Evolutionary conservation across 305 asterid species (phyloP).

Genomic region (Fraxinus sp.): DNA sequence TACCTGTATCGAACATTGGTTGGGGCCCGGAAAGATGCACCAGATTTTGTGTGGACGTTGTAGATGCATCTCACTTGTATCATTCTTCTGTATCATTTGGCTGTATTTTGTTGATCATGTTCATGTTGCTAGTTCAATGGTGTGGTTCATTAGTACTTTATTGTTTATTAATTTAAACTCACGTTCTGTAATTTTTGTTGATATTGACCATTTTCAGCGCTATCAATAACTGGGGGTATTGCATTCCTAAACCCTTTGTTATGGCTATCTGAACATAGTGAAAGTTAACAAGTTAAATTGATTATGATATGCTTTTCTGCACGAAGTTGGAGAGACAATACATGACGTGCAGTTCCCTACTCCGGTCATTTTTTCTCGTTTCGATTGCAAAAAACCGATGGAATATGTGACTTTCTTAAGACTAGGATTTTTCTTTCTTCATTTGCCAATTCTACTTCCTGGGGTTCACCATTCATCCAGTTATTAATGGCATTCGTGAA

Average conservation of each 20-base stretch:
- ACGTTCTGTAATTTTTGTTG: not conserved
- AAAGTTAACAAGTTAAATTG: not conserved
- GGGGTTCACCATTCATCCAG: not conserved
- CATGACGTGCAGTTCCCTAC: not conserved
- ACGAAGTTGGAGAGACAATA: not conserved
- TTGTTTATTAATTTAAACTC: not conserved
- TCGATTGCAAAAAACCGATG: not conserved
- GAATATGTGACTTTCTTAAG: not conserved
- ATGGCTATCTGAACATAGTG: not conserved
- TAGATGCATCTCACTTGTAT: slow-evolving; percentile 25
- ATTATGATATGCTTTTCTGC: not conserved
- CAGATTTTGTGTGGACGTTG: slow-evolving; percentile 61
- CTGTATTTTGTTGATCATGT: too few species aligned
- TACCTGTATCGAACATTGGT: slow-evolving; percentile 74
- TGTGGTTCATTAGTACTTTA: not conserved
- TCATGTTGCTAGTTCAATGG: slow-evolving; percentile 1
- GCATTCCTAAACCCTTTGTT: not conserved
- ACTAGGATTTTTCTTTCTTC: not conserved
- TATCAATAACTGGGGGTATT: not conserved
- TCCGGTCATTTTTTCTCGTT: too few species aligned
- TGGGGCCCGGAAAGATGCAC: slow-evolving; percentile 73
- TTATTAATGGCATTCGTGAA: not conserved
- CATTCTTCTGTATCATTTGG: not conserved
- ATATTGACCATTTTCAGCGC: not conserved
- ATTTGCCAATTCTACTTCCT: not conserved